Base-by-base conservation (phyloP, 768 basidiomycete genomes). In the Russula dissimulans region DNA sequence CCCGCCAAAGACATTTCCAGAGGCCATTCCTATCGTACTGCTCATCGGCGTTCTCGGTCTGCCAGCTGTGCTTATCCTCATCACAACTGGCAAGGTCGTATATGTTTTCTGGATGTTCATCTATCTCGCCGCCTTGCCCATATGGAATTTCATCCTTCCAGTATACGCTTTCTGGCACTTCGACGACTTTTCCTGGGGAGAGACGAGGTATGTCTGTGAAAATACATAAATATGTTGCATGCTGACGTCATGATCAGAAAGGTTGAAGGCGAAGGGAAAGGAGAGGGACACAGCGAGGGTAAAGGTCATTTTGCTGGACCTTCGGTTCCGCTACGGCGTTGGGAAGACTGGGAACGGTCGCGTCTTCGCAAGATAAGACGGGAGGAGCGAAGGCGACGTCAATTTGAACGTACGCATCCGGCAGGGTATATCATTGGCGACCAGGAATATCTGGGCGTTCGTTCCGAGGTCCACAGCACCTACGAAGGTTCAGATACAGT, bases 341-440 rank as follows among this genome's bases (percentile, higher is more conserved):
- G 97, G 97, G 97, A 98, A 73, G 95, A 99, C 67, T 99, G 95
- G 97, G 97, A 99, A 69, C 84, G 94, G 26, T 95, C 93, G 29
- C 81, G 97, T 46, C 78, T 98, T 49, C 87, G 95, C 53, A 98
- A 97, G 74, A 63, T 95, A 36, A 84, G 82, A 62, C 85, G 97
- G 2, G 95, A 97, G 68, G 91, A 93, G 67, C 80, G 86, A 65
- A 78, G 92, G 59, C 76, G 87, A 59, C 78, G 77, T 67, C 93
- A 97, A 7, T 81, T 97, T 65, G 93, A 94, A 68, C 82, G 90
- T 46, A 71, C 77, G 38, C 85, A 89, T 70, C 86, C 87, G 34
- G 76, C 79, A 15, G 88, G 89, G 43, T 87, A 84, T 69, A 72
- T 79, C 54, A 70, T 77, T 39, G 80, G 80, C 38, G 85, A 87